Evolutionary conservation across 148 eudicot genomes (phyloP), one percentile per base, ranked within the genome.

Genomic region (Heliamphora exappendiculata): DNA sequence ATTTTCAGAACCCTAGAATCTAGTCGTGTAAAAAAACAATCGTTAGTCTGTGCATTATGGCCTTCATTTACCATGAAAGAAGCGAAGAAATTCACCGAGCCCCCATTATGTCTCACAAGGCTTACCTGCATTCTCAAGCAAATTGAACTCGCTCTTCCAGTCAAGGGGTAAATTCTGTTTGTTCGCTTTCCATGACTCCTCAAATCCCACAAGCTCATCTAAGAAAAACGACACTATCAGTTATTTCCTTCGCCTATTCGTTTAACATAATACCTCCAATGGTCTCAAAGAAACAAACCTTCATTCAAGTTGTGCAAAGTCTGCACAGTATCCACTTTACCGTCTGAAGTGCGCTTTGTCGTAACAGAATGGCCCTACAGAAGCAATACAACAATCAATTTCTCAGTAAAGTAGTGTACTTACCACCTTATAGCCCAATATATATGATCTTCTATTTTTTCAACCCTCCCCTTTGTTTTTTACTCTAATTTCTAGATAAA

Each of bases 291-390:
- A 71, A 78, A 58, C 74, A 73, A 42, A 84, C 89, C 89, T 84
- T 86, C 89, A 39, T 86, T 73, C 75, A 86, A 78, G 78, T 86
- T 84, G 85, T 84, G 89, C 69, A 86, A 70, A 63, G 85, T 86
- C 77, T 86, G 89, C 77, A 86, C 12, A 2, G 89, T 77, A 70
- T 86, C 89, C 74, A 68, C 77, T 78, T 76, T 80, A 47, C 84
- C 85, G 76, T 82, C 81, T 19, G 85, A 78, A 29, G 47, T 58
- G 28, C 78, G 78, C 60, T 82, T 86, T 57, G 76, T 82, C 10
- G 87, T 82, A 44, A 82, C 77, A 39, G 87, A 84, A 86, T 80
- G 87, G 13, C 89, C 89, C 89, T 86, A 68, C 63, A 76, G 19
- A 53, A 53, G 33, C 34, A 22, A 29, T 4, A 26, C 31, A 55